A percentile compares a stretch with the other conserved stretches of the same genome.
Conservation (phyloP, 2,329 filamentous ascomycete genomes). For the Neophaeococcomyces mojaviensis region DNA sequence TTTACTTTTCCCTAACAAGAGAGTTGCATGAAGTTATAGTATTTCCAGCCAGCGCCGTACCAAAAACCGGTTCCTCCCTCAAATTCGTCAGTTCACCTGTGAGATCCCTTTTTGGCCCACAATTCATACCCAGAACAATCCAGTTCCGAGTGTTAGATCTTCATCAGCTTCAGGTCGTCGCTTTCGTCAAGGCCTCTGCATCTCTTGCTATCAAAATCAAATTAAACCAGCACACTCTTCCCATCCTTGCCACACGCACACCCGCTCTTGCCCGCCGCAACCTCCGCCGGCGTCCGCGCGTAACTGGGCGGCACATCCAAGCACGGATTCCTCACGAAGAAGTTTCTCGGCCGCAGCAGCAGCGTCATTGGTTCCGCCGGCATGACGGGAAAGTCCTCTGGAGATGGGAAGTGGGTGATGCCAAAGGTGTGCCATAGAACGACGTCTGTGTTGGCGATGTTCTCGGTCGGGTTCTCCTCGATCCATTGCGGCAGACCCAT, state of each 20-base stretch:
- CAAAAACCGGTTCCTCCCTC: no score
- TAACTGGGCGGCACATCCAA: constrained; percentile 75
- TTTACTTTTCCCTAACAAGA: no score
- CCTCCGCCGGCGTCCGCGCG: constrained; percentile 63
- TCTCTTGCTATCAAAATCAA: no score
- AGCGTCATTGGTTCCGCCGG: constrained; percentile 78
- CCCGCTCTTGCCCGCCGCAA: constrained; percentile 39
- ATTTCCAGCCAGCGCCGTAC: no score
- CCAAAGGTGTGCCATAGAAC: constrained; percentile 95
- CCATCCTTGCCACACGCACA: constrained; percentile 29
- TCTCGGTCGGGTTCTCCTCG: constrained; percentile 55
- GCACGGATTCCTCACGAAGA: constrained; percentile 72
- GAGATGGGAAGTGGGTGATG: constrained; percentile 77
- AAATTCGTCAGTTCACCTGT: no score
- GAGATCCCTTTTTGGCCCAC: no score
- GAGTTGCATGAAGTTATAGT: no score
- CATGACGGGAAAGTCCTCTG: constrained; percentile 91
- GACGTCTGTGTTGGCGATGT: constrained; percentile 73
- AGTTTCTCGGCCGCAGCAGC: constrained; percentile 70
- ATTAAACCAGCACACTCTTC: neutral
- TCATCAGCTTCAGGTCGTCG: no score
- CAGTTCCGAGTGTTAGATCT: no score
- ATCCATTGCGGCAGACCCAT: constrained; percentile 70
- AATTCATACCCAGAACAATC: no score
- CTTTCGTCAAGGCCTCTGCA: no score